These are phyloP conservation scores for Panicum hallii DNA, from an alignment of 202 grass and related monocot genomes.

Conservation along the genomic window DNA sequence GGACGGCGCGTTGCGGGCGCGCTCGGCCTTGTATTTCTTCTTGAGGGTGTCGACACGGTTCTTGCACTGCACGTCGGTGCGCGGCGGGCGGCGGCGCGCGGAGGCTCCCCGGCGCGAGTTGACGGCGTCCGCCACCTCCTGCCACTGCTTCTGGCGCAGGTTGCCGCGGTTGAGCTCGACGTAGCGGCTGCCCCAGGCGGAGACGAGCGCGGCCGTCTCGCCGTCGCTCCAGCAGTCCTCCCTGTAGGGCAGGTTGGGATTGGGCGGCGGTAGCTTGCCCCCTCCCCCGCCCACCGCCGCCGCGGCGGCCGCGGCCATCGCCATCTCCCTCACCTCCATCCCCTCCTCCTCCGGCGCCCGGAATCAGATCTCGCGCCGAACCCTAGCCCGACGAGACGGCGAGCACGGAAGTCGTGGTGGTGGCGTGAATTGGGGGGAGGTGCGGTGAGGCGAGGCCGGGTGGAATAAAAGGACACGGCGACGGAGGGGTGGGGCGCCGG, in stretches of 20 bases:
- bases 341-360: background rate
- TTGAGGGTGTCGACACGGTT: constrained; percentile 98
- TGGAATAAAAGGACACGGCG: constrained; percentile 59
- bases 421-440: constrained; percentile 38
- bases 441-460: constrained; percentile 20
- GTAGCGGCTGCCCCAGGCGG: constrained; percentile 91
- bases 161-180: constrained; percentile 94
- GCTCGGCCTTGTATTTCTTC: constrained; percentile 99
- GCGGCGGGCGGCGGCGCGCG: constrained; percentile 71
- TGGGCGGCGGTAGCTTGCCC: constrained; percentile 62
- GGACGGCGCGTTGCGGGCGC: constrained; percentile 50
- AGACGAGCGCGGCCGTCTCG: constrained; percentile 86
- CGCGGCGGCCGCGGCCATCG: background rate
- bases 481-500: constrained; percentile 56
- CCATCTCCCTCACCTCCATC: constrained; percentile 40
- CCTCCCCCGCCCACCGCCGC: constrained; percentile 36
- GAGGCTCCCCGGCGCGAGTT: constrained; percentile 70
- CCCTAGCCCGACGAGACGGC: constrained; percentile 42
- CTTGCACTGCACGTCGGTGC: constrained; percentile 98
- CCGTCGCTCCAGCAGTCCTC: constrained; percentile 99
- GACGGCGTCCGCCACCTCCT: constrained; percentile 91
- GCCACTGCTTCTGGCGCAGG: constrained; percentile 99
- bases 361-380: constrained; percentile 40
- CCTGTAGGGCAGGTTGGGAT: constrained; percentile 87
- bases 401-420: constrained; percentile 25